Base-by-base conservation (phyloP, 2,329 filamentous ascomycete species). In the Elsinoe arachidis region DNA sequence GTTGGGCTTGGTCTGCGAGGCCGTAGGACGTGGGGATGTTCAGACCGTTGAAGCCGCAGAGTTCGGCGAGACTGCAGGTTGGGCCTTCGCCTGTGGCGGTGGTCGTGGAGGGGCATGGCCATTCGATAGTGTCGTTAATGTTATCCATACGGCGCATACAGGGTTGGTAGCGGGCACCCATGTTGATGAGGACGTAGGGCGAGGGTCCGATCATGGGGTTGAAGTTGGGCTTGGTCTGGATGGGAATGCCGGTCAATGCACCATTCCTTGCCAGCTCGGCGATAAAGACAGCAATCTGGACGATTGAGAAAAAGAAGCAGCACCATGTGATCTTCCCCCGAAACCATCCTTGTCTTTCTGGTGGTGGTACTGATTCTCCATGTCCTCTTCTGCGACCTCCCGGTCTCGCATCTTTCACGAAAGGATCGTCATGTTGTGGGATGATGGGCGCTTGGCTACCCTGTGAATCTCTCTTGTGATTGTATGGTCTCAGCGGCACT, bases 191-290 rank as follows among this genome's bases (percentile, higher is more conserved):
- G 21, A 97, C 83, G 64, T 90, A 89, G 1, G 85, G 82, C 4
- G 91, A 96, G 1, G 93, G 93, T 0, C 93, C 93, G 67, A 99
- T 96, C 90, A 99, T 96, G 59, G 88, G 87, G 73, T 97, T 99
- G 76, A 99, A 95, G 14, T 79, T 80, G 1, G 93, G 93, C 57
- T 92, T 82, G 55, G 84, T 91, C 73, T 84, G 81, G 67, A 90
- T 89, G 17, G 86, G 82, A 0, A 86, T 86, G 56, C 87, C 87
- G 1, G 92, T 96, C 30, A 91, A 74, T 63, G 86, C 79, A 90
- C 88, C 86, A 72, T 91, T 95, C 68, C 86, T 88, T 49, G 88
- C 85, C 61, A 99, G 76, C 74, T 97, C 90, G 55, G 80, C 90
- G 62, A 97, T 87, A 68, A 99, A 99, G 26, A 97, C 90, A 14